Evolutionary conservation across 331 rosid genomes (phyloP).

Genomic region (Malus hybrid): DNA sequence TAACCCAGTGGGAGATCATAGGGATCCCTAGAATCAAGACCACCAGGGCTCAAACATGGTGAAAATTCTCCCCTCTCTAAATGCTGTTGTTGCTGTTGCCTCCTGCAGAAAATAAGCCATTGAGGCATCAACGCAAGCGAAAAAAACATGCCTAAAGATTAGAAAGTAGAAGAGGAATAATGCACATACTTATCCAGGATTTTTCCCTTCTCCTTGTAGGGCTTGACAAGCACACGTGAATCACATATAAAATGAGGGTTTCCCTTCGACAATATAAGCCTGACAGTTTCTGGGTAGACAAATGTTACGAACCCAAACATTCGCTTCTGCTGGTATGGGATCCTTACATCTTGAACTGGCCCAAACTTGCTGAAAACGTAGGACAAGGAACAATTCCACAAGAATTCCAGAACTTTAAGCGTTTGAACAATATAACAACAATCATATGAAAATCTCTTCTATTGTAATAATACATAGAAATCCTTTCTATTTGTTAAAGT

Average conservation of each 20-base stretch:
- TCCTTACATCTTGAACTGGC: conserved; percentile 59
- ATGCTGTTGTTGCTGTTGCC: conserved; percentile 41
- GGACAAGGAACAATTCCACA: neutral
- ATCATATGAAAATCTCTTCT: neutral
- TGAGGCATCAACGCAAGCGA: neutral
- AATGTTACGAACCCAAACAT: conserved; percentile 60
- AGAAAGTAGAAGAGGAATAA: neutral
- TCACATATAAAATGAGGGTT: conserved; percentile 64
- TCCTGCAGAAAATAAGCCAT: conserved; percentile 28
- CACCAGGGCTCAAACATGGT: conserved; percentile 47
- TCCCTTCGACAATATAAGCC: conserved; percentile 49
- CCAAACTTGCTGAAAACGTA: conserved; percentile 39
- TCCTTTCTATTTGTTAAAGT: neutral
- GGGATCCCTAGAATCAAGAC: conserved; percentile 34
- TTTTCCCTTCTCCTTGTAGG: conserved; percentile 62
- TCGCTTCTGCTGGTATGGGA: conserved; percentile 56
- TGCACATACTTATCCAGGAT: conserved; percentile 41
- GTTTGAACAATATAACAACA: neutral
- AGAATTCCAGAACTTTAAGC: neutral
- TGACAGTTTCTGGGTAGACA: conserved; percentile 52
- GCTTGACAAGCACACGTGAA: conserved; percentile 57
- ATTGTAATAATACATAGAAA: neutral
- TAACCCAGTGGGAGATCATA: conserved; percentile 37
- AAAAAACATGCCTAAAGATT: neutral
- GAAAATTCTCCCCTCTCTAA: conserved; percentile 46